These are phyloP conservation scores for Talaromyces albobiverticillius DNA, from an alignment of 2,329 filamentous ascomycete genomes.

Conservation along the genomic window DNA sequence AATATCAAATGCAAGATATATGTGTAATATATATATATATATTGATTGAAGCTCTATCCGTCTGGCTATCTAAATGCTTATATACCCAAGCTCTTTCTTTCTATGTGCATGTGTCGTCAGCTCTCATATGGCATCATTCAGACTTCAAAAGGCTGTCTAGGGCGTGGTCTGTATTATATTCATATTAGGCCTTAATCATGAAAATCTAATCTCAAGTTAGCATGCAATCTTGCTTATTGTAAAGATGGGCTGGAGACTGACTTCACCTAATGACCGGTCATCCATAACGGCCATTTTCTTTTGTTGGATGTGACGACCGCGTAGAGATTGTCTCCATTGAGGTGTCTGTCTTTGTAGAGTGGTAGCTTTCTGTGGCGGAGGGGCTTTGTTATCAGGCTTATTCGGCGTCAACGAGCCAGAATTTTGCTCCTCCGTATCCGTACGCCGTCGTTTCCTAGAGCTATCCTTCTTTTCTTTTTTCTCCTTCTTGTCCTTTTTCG, in stretches of 20 bases:
- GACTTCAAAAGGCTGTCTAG: neutral
- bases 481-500: constrained; percentile 23
- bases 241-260: constrained; percentile 39
- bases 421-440: constrained; percentile 28
- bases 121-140: neutral
- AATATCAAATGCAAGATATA: too few species aligned
- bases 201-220: constrained; percentile 31
- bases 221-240: neutral
- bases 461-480: constrained; percentile 5
- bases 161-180: neutral
- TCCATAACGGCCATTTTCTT: constrained; percentile 83
- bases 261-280: constrained; percentile 79
- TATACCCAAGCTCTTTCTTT: neutral
- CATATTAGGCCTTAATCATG: constrained; percentile 29
- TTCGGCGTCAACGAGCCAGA: constrained; percentile 7
- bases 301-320: constrained; percentile 80
- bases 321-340: constrained; percentile 67
- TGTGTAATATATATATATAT: too few species aligned
- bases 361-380: constrained; percentile 43
- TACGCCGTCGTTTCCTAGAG: constrained; percentile 34
- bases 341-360: constrained; percentile 47
- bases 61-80: neutral
- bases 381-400: neutral
- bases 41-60: too few species aligned
- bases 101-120: neutral